Evolutionary conservation across 768 basidiomycete genomes (phyloP), one percentile per base, ranked within the genome.

Genomic region (Punctularia strigosozonata): DNA sequence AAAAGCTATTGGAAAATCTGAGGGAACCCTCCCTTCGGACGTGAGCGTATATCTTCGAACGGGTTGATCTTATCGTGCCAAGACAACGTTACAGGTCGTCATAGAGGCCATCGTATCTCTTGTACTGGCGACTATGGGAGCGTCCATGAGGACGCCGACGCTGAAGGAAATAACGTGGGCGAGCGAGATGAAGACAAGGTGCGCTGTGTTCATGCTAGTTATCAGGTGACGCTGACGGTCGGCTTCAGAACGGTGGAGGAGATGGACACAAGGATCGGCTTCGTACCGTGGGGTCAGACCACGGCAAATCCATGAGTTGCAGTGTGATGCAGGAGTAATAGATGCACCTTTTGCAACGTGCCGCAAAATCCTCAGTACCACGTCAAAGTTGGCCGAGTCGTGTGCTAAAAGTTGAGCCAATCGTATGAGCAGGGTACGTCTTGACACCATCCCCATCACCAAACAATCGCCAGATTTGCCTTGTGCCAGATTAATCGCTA

Each of bases 141-240:
- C 83, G 23, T 73, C 75, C n/a, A 49, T 84, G 43, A 78, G 71
- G 46, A 68, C 80, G 5, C 73, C 84, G 1, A 54, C 65, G 23
- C 59, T 89, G 24, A 85, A 80, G 48, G 83, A 88, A 50, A 84
- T 89, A 43, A 80, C 81, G 24, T 91, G 86, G 88, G 73, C 84
- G 14, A 86, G 82, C 48, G 87, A 92, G 60, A 90, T 90, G 87
- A 72, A 71, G 49, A 78, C 71, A 52, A 69, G 79, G 87, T 87
- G 48, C 47, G 75, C 10, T 8, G 33, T 34, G 10, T 13, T 34
- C 13, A 19, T 10, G 20, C 13, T 8, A 20, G 19, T 19, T 34
- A 34, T 10, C 33, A 13, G 10, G n/a, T 20, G 18, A 8, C 8
- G 8, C 33, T 34, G 12, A 13, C 20, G 28, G 10, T 10, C 28